These are phyloP conservation scores for Exophiala bonariae DNA, from an alignment of 2,329 filamentous ascomycete genomes.

Conservation along the genomic window DNA sequence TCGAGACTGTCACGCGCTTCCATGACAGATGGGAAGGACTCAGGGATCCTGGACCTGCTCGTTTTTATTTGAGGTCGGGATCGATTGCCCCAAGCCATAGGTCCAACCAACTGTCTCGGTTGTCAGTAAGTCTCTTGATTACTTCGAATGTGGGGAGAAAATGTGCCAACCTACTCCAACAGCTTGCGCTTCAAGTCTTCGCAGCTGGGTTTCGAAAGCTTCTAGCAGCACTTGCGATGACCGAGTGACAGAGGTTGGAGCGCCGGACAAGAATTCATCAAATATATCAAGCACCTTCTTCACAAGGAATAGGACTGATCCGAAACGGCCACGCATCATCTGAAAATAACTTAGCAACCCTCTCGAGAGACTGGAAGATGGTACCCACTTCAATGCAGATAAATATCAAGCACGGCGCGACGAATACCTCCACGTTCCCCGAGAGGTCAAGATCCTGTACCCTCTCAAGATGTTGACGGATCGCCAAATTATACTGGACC, in stretches of 20 bases:
- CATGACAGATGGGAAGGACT: neutral
- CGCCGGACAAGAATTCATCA: constrained; percentile 13
- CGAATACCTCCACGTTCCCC: neutral
- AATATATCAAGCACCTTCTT: constrained; percentile 27
- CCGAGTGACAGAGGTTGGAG: neutral
- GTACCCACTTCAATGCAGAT: constrained; percentile 26
- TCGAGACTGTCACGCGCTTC: constrained; percentile 1
- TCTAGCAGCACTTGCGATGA: constrained; percentile 18
- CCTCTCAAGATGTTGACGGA: constrained; percentile 1
- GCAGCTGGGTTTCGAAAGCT: constrained; percentile 8
- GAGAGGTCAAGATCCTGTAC: neutral
- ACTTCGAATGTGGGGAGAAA: too few species aligned
- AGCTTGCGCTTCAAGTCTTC: constrained; percentile 5
- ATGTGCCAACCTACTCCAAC: constrained; percentile 1
- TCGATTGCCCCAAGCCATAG: too few species aligned
- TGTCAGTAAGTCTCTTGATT: too few species aligned
- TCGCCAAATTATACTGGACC: constrained; percentile 12
- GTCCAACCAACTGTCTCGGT: too few species aligned
- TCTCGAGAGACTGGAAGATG: neutral
- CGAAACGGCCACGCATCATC: constrained; percentile 29
- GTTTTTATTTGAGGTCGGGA: too few species aligned
- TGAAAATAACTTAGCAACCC: constrained; percentile 3
- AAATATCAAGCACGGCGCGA: constrained; percentile 24
- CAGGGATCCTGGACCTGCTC: too few species aligned
- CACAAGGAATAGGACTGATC: constrained; percentile 25